Conservation (phyloP, 129 eudicot species). For the Saposhnikovia divaricata region DNA sequence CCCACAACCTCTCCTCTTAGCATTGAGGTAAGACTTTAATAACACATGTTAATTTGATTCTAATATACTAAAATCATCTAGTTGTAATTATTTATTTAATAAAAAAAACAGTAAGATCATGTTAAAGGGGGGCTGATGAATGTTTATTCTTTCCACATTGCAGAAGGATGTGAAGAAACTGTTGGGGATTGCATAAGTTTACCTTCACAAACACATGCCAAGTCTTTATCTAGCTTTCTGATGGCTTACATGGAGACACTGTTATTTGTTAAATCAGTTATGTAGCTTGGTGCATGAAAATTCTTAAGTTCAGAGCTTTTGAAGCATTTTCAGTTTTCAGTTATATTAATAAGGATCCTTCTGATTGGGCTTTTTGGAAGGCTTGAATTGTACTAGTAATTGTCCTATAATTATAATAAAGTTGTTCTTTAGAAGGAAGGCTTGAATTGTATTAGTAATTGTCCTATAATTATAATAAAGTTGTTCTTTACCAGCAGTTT, state of each 20-base stretch:
- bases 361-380: background rate
- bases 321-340: background rate
- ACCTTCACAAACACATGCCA: background rate
- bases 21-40: background rate
- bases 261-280: background rate
- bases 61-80: too few species aligned
- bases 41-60: background rate
- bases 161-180: constrained; percentile 10
- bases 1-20: constrained; percentile 11
- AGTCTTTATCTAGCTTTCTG: background rate
- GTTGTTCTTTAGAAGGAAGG: background rate
- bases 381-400: background rate
- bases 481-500: background rate
- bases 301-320: background rate
- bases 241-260: background rate
- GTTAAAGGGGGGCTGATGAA: background rate
- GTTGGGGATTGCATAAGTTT: background rate
- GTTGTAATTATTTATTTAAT: background rate
- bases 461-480: background rate
- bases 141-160: background rate
- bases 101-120: background rate
- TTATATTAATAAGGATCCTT: background rate
- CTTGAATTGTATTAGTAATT: background rate
- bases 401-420: background rate
- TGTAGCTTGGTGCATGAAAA: background rate